Evolutionary conservation across 306 rosid species (phyloP), one percentile per base, ranked within the genome.

Genomic region (Rosa chinensis): DNA sequence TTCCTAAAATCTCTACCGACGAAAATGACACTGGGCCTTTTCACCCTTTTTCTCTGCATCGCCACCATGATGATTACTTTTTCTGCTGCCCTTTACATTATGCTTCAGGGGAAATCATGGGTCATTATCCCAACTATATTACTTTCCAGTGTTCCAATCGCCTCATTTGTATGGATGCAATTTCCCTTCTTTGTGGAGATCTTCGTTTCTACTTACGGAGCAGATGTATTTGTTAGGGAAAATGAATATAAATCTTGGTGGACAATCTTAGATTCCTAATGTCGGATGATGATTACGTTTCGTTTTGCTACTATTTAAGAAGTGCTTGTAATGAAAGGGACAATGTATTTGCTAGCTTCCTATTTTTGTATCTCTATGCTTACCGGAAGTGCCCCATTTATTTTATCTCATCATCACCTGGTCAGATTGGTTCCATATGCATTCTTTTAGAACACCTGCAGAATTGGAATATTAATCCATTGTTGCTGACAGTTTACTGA

Each of bases 41-140:
- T 77, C 1, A 55, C 92, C 0, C 71, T 84, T 0, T 89, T 86
- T 66, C 3, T 82, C 42, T 86, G 87, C 18, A 73, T 86, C 14
- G 47, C 68, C 13, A 32, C 88, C 68, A 84, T 86, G 92, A 80
- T 84, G 85, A 42, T 80, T 1, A 80, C 89, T 0, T 89, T 86
- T 23, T 40, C 81, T 6, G 75, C 73, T 75, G 78, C 92, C 28
- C 59, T 86, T 18, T 86, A 64, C 68, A 58, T 86, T 0, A 5
- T 35, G 62, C 80, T 28, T 82, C 58, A 58, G 39, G 53, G 32
- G 47, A 47, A 43, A 1, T 8, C 5, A 8, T 20, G 9, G 0
- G 77, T 83, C 52, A 80, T 84, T 17, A 3, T 0, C 21, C 59
- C 77, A 28, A 58, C n/a, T n/a, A n/a, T n/a, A n/a, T n/a, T n/a